These are phyloP conservation scores for Typha latifolia DNA, from an alignment of 176 grass and related monocot genomes.

Conservation along the genomic window DNA sequence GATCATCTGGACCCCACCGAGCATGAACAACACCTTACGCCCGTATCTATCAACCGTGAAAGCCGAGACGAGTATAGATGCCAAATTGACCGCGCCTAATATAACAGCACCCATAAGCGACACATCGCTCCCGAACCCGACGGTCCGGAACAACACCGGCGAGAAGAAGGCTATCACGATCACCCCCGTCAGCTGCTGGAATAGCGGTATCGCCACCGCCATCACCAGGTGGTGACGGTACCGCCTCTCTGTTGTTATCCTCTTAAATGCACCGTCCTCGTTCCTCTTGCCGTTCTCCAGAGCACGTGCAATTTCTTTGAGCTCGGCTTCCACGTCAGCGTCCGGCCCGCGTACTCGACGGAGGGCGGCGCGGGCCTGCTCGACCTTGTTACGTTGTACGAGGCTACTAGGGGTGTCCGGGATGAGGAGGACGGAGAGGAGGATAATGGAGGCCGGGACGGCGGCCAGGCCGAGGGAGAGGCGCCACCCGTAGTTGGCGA, in stretches of 20 bases:
- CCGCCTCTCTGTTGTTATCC: conserved; percentile 31
- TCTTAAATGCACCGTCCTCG: conserved; percentile 50
- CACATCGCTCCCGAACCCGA: conserved; percentile 62
- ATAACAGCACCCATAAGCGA: conserved; percentile 62
- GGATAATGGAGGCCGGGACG: conserved; percentile 44
- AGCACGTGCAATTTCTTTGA: conserved; percentile 27
- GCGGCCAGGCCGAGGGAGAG: conserved; percentile 72
- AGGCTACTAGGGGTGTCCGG: conserved; percentile 79
- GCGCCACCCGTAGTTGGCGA: conserved; percentile 56
- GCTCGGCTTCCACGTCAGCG: conserved; percentile 65
- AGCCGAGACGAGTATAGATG: conserved; percentile 41
- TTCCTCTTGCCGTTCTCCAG: conserved; percentile 26
- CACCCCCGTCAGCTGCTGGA: conserved; percentile 85
- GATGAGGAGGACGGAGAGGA: conserved; percentile 56
- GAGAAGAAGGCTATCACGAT: conserved; percentile 76
- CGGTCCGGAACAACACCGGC: conserved; percentile 64
- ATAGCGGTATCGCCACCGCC: conserved; percentile 60
- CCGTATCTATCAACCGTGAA: conserved; percentile 65
- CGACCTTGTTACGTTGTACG: conserved; percentile 36
- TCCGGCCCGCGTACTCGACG: conserved; percentile 32
- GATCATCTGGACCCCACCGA: conserved; percentile 57
- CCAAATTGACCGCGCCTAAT: conserved; percentile 49
- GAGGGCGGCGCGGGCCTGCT: conserved; percentile 44
- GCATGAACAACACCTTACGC: conserved; percentile 69
- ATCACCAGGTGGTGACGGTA: conserved; percentile 75